These are phyloP conservation scores for Barbarea vulgaris DNA, from an alignment of 345 rosid genomes.

Conservation along the genomic window DNA sequence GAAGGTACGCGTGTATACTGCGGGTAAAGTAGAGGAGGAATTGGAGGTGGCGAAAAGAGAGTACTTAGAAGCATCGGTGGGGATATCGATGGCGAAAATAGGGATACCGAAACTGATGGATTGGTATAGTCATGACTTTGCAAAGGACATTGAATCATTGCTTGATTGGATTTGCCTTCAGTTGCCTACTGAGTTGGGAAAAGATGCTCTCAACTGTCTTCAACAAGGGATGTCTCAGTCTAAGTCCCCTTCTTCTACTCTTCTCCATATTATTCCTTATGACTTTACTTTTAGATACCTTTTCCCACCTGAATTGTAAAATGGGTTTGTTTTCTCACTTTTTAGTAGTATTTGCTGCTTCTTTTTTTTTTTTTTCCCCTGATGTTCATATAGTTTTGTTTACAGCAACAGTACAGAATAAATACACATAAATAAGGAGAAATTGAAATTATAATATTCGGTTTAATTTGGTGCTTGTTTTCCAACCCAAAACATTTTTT, in stretches of 20 bases:
- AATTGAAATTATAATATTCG: not conserved
- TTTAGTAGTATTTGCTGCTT: not conserved
- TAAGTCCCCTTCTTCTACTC: slow-evolving; percentile 47
- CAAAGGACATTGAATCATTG: slow-evolving; percentile 77
- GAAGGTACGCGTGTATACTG: slow-evolving; percentile 81
- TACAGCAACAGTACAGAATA: not conserved
- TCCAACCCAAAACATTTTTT: not conserved
- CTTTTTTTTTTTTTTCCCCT: not conserved
- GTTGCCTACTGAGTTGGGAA: slow-evolving; percentile 68
- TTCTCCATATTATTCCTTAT: slow-evolving; percentile 66
- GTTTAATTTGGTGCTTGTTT: not conserved
- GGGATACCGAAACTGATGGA: slow-evolving; percentile 74
- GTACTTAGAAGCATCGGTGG: slow-evolving; percentile 76
- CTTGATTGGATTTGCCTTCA: slow-evolving; percentile 91
- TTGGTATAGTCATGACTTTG: slow-evolving; percentile 84
- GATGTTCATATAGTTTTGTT: not conserved
- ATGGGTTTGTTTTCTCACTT: not conserved
- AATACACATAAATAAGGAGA: not conserved
- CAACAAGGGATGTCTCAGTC: slow-evolving; percentile 55
- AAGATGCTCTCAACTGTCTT: slow-evolving; percentile 69
- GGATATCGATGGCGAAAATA: slow-evolving; percentile 54
- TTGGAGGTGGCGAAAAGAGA: slow-evolving; percentile 74
- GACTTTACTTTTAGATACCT: slow-evolving; percentile 81
- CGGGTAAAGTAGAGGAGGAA: slow-evolving; percentile 63
- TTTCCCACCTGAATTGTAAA: slow-evolving; percentile 43